Evolutionary conservation across 2,329 filamentous ascomycete genomes (phyloP).

Genomic region (Diaporthe sp.): DNA sequence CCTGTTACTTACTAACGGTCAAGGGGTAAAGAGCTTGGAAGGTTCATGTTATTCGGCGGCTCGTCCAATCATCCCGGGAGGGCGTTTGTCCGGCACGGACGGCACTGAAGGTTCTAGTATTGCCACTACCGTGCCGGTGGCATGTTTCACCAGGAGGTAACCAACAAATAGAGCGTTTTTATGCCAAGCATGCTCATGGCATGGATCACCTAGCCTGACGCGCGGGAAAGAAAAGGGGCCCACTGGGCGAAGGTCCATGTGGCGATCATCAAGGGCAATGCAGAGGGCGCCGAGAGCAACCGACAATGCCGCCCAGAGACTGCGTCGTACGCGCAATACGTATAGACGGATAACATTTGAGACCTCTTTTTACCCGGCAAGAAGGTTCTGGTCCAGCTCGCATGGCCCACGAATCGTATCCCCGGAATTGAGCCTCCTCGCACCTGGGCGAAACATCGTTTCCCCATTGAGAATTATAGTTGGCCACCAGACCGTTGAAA

Average conservation of each 20-base stretch:
- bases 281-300: not conserved
- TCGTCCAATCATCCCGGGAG: not conserved
- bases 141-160: slow-evolving; percentile 2
- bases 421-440: not conserved
- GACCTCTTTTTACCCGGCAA: not conserved
- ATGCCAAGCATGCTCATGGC: not conserved
- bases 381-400: slow-evolving; percentile 12
- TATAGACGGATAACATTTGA: not conserved
- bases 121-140: not conserved
- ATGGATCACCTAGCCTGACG: not conserved
- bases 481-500: not conserved
- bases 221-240: not conserved
- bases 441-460: slow-evolving; percentile 3
- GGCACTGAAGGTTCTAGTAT: not conserved
- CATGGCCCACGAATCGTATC: slow-evolving; percentile 1
- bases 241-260: not conserved
- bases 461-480: not conserved
- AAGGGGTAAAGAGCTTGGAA: not conserved
- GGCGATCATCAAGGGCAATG: not conserved
- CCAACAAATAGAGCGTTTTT: not conserved
- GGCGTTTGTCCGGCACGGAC: not conserved
- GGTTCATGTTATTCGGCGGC: not conserved
- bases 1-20: not conserved
- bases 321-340: slow-evolving; percentile 1
- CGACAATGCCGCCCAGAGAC: not conserved